Percentiles rank a stretch among this genome's conserved stretches.
Conservation (phyloP, 2,329 filamentous ascomycete genomes). For the Colletotrichum sojae region DNA sequence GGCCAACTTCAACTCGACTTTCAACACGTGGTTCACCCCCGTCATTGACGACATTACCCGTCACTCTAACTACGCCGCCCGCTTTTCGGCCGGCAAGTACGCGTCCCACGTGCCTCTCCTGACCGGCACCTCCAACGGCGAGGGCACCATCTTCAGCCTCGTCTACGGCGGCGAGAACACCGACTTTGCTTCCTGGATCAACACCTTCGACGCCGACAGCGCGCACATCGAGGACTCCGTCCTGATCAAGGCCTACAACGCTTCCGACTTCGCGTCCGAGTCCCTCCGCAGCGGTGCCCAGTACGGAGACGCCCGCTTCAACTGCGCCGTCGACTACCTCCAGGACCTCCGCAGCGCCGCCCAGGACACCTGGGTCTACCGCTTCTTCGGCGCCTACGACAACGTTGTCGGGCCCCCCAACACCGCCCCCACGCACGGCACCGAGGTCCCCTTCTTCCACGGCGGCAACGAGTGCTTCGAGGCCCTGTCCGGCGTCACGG, state of each 20-base stretch:
- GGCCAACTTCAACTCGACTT: conserved; percentile 52
- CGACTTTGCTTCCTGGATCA: conserved; percentile 49
- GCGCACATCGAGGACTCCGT: conserved; percentile 53
- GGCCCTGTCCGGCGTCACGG: conserved; percentile 50
- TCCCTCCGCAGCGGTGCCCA: conserved; percentile 58
- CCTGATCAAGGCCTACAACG: conserved; percentile 52
- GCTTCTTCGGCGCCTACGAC: conserved; percentile 58
- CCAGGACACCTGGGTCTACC: conserved; percentile 59
- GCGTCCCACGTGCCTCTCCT: conserved; percentile 53
- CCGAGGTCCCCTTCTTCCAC: conserved; percentile 61
- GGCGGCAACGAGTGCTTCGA: conserved; percentile 60
- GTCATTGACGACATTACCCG: conserved; percentile 53
- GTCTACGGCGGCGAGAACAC: conserved; percentile 52
- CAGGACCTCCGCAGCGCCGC: conserved; percentile 53
- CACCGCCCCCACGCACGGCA: conserved; percentile 54
- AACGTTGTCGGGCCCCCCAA: conserved; percentile 55
- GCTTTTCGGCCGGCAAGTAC: conserved; percentile 46
- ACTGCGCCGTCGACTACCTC: conserved; percentile 57
- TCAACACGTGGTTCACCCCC: conserved; percentile 59
- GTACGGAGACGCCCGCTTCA: conserved; percentile 62
- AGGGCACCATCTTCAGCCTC: conserved; percentile 54
- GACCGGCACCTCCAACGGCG: conserved; percentile 53
- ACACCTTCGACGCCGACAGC: conserved; percentile 56
- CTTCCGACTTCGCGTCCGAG: conserved; percentile 52
- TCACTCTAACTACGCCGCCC: conserved; percentile 49